phyloP scores from a whole-genome alignment of 2,329 filamentous ascomycete genomes.

The Penicillium freii region DNA sequence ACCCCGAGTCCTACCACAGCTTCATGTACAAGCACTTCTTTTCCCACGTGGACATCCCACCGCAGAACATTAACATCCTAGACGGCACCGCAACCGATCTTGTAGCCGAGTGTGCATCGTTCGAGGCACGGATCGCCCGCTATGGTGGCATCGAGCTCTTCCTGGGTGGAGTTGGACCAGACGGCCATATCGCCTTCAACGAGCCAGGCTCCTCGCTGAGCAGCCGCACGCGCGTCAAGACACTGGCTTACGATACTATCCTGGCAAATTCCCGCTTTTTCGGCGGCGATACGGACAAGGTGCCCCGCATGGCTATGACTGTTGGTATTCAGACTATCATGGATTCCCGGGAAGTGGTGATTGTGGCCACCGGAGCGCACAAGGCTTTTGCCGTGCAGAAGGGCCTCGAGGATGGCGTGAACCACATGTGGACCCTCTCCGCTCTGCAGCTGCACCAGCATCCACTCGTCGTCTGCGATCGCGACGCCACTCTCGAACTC shows the following conservation, averaged over 20 bases:
- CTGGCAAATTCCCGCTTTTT: slow-evolving; percentile 85
- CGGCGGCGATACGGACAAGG: slow-evolving; percentile 67
- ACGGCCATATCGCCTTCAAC: slow-evolving; percentile 89
- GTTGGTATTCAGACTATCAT: slow-evolving; percentile 82
- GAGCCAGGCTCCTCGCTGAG: slow-evolving; percentile 77
- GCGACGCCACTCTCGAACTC: slow-evolving; percentile 71
- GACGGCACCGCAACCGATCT: slow-evolving; percentile 76
- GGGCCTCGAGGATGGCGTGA: slow-evolving; percentile 77
- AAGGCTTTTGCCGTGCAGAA: slow-evolving; percentile 77
- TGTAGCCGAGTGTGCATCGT: slow-evolving; percentile 72
- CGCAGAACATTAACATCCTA: slow-evolving; percentile 79
- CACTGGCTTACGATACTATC: slow-evolving; percentile 81
- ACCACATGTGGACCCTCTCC: slow-evolving; percentile 89
- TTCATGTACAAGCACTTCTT: slow-evolving; percentile 96
- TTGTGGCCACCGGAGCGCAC: slow-evolving; percentile 77
- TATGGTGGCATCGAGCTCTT: slow-evolving; percentile 82
- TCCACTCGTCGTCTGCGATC: slow-evolving; percentile 78
- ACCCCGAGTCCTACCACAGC: slow-evolving; percentile 82
- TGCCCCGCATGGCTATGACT: slow-evolving; percentile 78
- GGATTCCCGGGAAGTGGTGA: slow-evolving; percentile 76
- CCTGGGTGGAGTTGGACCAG: slow-evolving; percentile 78
- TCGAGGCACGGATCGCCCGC: slow-evolving; percentile 72
- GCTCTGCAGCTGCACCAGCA: slow-evolving; percentile 77
- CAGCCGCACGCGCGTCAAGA: slow-evolving; percentile 80
- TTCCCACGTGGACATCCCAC: slow-evolving; percentile 77